Evolutionary conservation across 23 red algal genomes (phyloP), one percentile per base, ranked within the genome.

Genomic region (Gracilaria domingensis): DNA sequence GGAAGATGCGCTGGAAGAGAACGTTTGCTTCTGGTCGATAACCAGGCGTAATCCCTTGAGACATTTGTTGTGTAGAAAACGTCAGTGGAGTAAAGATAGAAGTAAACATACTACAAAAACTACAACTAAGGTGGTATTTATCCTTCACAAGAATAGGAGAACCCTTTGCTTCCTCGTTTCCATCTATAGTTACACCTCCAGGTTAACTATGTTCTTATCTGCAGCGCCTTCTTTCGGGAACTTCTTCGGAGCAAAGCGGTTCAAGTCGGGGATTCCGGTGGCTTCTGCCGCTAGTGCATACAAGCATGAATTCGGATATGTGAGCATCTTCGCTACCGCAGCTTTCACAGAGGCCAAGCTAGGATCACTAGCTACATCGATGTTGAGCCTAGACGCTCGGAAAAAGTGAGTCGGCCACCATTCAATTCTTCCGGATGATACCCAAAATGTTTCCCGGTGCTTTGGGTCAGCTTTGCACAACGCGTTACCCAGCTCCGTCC

Each of bases 381-480:
- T 8, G 26, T 92, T 92, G 28, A 83, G 48, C 51, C 73, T 69
- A 8, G 79, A 40, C 1, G 23, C 8, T 30, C 89, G 89, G 64
- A 92, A 92, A 60, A 92, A 92, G 50, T 92, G 89, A 37, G 65
- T 44, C 53, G 89, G 78, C 89, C 89, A 92, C 89, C 89, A 92
- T 30, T 75, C 36, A 38, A 9, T 37, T 54, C 89, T 77, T 60
- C 79, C 61, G 2, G 79, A 61, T 32, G 38, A 37, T 2, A 32
- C 17, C 89, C 78, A 84, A 71, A 92, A 92, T 36, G 9, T 44
- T 24, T 32, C 53, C 44, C 53, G 79, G 26, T 20, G 44, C 48
- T 72, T 60, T n/a, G 62, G 35, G 32, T 58, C 26, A 38, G 61
- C 64, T 16, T 54, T 65, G 32, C 74, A 28, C 18, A 92, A 58